Base-by-base conservation (phyloP, 1,284 basidiomycete species). In the Gomphus sp. region DNA sequence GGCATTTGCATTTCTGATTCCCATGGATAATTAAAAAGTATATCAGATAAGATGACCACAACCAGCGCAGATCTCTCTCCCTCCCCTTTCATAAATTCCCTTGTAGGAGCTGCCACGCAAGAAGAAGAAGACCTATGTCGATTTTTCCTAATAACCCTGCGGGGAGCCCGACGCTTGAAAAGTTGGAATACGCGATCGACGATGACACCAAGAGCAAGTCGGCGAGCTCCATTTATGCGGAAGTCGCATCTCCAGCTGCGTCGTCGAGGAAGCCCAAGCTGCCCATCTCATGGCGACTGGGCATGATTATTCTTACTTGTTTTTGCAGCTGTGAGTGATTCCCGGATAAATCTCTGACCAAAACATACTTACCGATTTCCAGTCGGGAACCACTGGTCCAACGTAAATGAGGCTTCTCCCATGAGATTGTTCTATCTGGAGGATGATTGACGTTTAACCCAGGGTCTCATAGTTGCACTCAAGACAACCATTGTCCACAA, bases 341-440 rank as follows among this genome's bases (percentile, higher is more conserved):
- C 25, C 45, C 11, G 3, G 7, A 22, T 47, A 48, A 25, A 18
- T 50, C 22, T 49, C 33, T 41, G 18, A 18, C 37, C 31, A 22
- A 31, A 34, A 34, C 48, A 52, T 45, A 39, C 4, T 58, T 49
- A 47, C 31, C 34, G 36, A 63, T 11, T 11, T 47, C 8, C 53
- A 77, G 75, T 77, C 58, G 75, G 75, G 2, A 76, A 76, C 63
- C 75, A 77, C 61, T 77, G 75, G 75, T 76, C 74, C 10, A 76
- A 75, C 63, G 74, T 76, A 61, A 58, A 69, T 61, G 14, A 10
- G 18, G 25, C 14, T 48, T 25, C n/a, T 12, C 45, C 2, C 12
- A 25, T 18, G 6, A 12, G 5, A 31, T 31, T 22, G 28, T 31
- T 31, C 3, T 31, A 4, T 31, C 28, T 31, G 28, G 28, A 31